These are phyloP conservation scores for Globisporangium emineosum DNA, from an alignment of 352 stramenopile species.

Conservation along the genomic window DNA sequence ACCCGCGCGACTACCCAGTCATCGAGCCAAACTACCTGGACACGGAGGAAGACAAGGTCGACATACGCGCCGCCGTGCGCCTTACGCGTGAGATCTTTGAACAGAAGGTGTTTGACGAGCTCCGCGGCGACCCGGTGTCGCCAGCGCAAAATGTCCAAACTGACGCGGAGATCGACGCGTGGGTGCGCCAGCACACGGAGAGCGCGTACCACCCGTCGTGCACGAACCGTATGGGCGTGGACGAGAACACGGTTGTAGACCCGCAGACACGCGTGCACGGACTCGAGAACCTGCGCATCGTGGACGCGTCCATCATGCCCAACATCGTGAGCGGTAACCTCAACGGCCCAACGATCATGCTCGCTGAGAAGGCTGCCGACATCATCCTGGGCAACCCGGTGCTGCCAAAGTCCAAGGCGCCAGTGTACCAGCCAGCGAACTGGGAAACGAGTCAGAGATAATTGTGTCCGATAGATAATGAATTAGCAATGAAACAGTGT, in stretches of 20 bases:
- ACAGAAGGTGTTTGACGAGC: conserved; percentile 82
- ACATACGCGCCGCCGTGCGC: conserved; percentile 75
- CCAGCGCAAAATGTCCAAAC: conserved; percentile 56
- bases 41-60: conserved; percentile 70
- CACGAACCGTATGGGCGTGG: conserved; percentile 86
- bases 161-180: conserved; percentile 80
- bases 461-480: neutral
- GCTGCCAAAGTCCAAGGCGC: conserved; percentile 67
- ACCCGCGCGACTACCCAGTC: conserved; percentile 74
- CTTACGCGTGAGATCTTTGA: conserved; percentile 87
- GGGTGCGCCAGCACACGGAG: conserved; percentile 79
- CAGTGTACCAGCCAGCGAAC: conserved; percentile 69
- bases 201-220: conserved; percentile 89
- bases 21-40: conserved; percentile 90
- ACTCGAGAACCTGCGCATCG: conserved; percentile 84
- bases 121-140: conserved; percentile 76
- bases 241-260: conserved; percentile 88
- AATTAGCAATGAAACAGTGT: neutral
- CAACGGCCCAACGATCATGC: conserved; percentile 92
- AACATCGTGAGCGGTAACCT: conserved; percentile 94
- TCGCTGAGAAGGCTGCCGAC: conserved; percentile 92
- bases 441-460: conserved; percentile 67
- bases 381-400: conserved; percentile 83
- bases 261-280: conserved; percentile 82
- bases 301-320: conserved; percentile 93